These are phyloP conservation scores for Mallotus repandus DNA, from an alignment of 441 rosid species.

Conservation along the genomic window DNA sequence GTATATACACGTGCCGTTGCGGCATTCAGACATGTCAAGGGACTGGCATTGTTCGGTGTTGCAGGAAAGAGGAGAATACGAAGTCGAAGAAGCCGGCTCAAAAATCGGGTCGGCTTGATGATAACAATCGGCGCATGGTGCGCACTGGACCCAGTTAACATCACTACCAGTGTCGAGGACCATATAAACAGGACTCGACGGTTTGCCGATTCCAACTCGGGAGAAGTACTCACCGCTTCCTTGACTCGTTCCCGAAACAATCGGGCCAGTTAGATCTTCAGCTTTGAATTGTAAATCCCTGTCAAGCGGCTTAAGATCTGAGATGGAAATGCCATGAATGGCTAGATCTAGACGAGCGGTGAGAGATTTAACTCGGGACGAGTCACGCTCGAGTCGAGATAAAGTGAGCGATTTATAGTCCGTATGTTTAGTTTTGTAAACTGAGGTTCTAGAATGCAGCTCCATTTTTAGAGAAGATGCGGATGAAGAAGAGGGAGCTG, in stretches of 20 bases:
- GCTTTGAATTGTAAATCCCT: constrained; percentile 26
- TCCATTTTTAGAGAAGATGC: constrained; percentile 36
- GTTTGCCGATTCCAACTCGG: constrained; percentile 78
- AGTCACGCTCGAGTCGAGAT: constrained; percentile 64
- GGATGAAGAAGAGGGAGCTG: constrained; percentile 17
- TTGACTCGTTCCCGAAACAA: constrained; percentile 69
- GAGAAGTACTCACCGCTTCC: constrained; percentile 93
- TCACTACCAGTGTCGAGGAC: constrained; percentile 92
- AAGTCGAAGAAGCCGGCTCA: constrained; percentile 57
- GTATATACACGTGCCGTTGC: constrained; percentile 51
- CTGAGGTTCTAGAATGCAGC: constrained; percentile 51
- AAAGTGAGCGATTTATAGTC: constrained; percentile 67
- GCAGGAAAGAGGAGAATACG: constrained; percentile 53
- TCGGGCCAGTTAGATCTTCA: constrained; percentile 48
- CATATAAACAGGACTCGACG: constrained; percentile 57
- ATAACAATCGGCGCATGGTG: constrained; percentile 78
- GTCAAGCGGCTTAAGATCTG: constrained; percentile 45
- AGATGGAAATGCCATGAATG: constrained; percentile 24
- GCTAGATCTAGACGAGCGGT: constrained; percentile 51
- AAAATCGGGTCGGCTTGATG: constrained; percentile 73
- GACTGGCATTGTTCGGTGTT: constrained; percentile 55
- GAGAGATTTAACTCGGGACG: constrained; percentile 60
- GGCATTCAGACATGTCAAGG: constrained; percentile 66
- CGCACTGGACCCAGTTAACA: constrained; percentile 79
- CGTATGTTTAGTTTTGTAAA: constrained; percentile 33